Evolutionary conservation across 2,329 filamentous ascomycete genomes (phyloP).

Genomic region (Trichocomaceae sp.): DNA sequence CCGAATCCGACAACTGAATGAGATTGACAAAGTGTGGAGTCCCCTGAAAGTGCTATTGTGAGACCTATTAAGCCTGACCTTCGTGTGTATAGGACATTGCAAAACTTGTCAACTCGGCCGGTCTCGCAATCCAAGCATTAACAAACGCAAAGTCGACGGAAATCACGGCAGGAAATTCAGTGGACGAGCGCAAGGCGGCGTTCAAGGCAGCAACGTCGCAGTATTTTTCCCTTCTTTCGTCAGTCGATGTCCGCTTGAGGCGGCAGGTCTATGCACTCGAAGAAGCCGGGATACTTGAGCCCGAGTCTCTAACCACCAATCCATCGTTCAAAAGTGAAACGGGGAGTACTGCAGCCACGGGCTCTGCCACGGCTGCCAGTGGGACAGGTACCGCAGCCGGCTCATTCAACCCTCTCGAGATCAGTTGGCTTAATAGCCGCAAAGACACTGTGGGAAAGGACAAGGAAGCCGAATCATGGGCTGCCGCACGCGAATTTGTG

Average conservation of each 20-base stretch:
- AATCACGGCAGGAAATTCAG: constrained; percentile 33
- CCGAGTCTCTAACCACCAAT: constrained; percentile 30
- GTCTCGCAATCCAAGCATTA: constrained; percentile 58
- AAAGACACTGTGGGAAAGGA: constrained; percentile 74
- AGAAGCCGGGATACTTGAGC: constrained; percentile 66
- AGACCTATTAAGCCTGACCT: background rate
- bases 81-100: constrained; percentile 41
- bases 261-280: constrained; percentile 73
- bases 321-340: constrained; percentile 16
- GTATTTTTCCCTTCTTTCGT: constrained; percentile 68
- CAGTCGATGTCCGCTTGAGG: constrained; percentile 66
- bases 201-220: constrained; percentile 51
- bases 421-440: constrained; percentile 83
- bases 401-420: constrained; percentile 60
- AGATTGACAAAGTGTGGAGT: constrained; percentile 61
- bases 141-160: constrained; percentile 42
- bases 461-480: constrained; percentile 77
- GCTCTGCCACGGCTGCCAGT: constrained; percentile 14
- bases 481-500: constrained; percentile 52
- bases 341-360: background rate
- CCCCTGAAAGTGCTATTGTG: background rate
- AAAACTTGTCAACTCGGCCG: constrained; percentile 52
- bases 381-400: constrained; percentile 17
- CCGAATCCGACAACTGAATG: constrained; percentile 71
- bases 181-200: constrained; percentile 52